Percentiles rank a stretch among this genome's conserved stretches.
phyloP scores from a whole-genome alignment of 2,329 filamentous ascomycete genomes.

The Coccinonectria pachysandricola region DNA sequence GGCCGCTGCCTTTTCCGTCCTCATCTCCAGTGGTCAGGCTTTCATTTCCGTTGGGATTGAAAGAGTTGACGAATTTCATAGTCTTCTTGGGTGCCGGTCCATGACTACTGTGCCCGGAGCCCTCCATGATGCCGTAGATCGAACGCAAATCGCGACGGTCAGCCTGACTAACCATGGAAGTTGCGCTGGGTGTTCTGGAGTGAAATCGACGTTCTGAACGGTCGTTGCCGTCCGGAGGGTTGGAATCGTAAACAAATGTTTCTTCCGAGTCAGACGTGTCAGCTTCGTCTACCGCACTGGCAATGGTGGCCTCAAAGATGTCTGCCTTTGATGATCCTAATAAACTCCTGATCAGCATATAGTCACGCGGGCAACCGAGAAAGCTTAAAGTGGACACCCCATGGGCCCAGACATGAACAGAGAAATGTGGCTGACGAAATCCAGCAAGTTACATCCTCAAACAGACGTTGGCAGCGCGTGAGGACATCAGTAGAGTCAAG shows the following conservation, averaged over 20 bases:
- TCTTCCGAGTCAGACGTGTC: constrained; percentile 96
- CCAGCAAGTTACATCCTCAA: too few relatives aligned
- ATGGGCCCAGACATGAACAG: too few relatives aligned
- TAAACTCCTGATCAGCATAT: too few relatives aligned
- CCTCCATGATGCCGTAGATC: constrained; percentile 59
- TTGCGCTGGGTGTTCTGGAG: constrained; percentile 88
- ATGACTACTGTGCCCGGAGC: constrained; percentile 30
- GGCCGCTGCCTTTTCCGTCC: constrained; percentile 52
- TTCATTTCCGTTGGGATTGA: constrained; percentile 49
- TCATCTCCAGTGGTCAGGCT: constrained; percentile 49
- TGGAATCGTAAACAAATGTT: constrained; percentile 98
- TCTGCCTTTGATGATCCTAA: constrained; percentile 65
- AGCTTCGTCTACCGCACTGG: constrained; percentile 88
- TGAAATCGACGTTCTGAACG: constrained; percentile 64
- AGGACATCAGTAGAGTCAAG: constrained; percentile 2
- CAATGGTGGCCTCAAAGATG: constrained; percentile 95
- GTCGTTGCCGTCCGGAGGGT: constrained; percentile 61
- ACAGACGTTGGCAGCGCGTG: constrained; percentile 8
- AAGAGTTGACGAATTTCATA: constrained; percentile 90
- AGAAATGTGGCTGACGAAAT: too few relatives aligned
- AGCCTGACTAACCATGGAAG: constrained; percentile 65
- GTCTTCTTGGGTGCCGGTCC: constrained; percentile 79
- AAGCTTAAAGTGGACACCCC: too few relatives aligned
- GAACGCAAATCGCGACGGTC: constrained; percentile 50
- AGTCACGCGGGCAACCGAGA: too few relatives aligned